Evolutionary conservation across 2,329 filamentous ascomycete species (phyloP), one percentile per base, ranked within the genome.

Genomic region (Thielaviopsis populi): DNA sequence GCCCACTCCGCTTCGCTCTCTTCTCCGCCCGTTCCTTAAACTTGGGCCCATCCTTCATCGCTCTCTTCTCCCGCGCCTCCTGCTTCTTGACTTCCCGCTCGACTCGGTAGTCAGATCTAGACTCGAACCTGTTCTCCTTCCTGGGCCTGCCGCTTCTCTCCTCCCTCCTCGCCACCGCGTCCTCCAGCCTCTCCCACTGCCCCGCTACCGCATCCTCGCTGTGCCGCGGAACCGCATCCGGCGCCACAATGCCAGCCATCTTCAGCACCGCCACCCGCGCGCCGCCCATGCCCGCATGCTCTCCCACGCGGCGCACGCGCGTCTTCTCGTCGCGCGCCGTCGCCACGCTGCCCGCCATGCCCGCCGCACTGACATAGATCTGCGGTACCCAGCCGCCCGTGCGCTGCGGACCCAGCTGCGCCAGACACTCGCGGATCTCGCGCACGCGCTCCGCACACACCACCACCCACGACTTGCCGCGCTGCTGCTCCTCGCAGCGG

Each of bases 241-340:
- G 53, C 10, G 46, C 53, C n/a, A 67, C 7, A 54, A 75, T 71
- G 3, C 75, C 76, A 1, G 75, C 75, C 70, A 77, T 73, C 58
- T 75, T 73, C 33, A 78, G 59, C 8, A 77, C 73, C 11, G 74
- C 75, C 24, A 71, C 68, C 61, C 75, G 70, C 33, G 74, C 74
- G 7, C 74, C 75, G 1, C 74, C 74, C 63, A 78, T 71, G 3
- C 76, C 76, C 3, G 71, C 74, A 19, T 58, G 48, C 33, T 62
- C 63, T 2, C 59, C 60, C n/a, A 64, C 10, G 24, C 72, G 72
- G 6, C 72, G 59, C 17, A 48, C 53, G 4, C 67, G 62, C 6
- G 24, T 33, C 42, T 40, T 66, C 61, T 68, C 68, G 8, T 64
- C 53, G 59, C 66, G 65, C 2, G 56, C 65, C 56, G 59, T 67